Evolutionary conservation across 805 yeast species (phyloP).

Genomic region (Ogataea siamensis): DNA sequence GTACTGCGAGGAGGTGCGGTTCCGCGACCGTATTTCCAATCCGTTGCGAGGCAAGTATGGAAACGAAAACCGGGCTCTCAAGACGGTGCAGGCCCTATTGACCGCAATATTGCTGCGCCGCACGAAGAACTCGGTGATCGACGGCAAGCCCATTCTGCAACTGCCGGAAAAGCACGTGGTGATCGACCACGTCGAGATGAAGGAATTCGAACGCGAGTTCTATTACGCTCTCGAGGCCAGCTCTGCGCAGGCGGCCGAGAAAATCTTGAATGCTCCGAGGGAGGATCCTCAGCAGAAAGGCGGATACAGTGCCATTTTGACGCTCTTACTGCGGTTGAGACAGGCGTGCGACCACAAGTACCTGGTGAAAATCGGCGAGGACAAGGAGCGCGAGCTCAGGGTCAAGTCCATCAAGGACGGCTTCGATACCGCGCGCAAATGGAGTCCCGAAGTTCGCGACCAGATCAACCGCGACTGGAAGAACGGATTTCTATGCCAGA

Average conservation of each 20-base stretch:
- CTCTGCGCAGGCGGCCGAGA: conserved; percentile 51
- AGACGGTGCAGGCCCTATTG: conserved; percentile 63
- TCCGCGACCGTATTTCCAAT: conserved; percentile 52
- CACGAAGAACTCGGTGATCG: conserved; percentile 65
- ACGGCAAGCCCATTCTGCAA: conserved; percentile 72
- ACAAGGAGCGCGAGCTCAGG: conserved; percentile 38
- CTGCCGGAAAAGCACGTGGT: conserved; percentile 63
- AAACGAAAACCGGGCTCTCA: conserved; percentile 39
- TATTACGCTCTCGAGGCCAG: conserved; percentile 57
- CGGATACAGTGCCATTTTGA: conserved; percentile 59
- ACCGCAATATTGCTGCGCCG: conserved; percentile 75
- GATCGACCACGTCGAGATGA: conserved; percentile 49
- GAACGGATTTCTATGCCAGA: conserved; percentile 54
- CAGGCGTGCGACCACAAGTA: conserved; percentile 85
- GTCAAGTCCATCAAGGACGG: conserved; percentile 34
- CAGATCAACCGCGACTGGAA: conserved; percentile 37
- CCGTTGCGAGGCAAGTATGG: conserved; percentile 46
- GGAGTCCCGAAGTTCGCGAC: conserved; percentile 26
- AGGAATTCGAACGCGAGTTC: conserved; percentile 50
- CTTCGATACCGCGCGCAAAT: conserved; percentile 23
- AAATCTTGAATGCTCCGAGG: conserved; percentile 35
- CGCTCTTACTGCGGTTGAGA: conserved; percentile 71
- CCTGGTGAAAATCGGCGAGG: conserved; percentile 63
- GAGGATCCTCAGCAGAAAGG: conserved; percentile 16
- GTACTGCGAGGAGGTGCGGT: conserved; percentile 56